These are phyloP conservation scores for Aspergillus intermedius DNA, from an alignment of 2,329 filamentous ascomycete species.

Conservation along the genomic window DNA sequence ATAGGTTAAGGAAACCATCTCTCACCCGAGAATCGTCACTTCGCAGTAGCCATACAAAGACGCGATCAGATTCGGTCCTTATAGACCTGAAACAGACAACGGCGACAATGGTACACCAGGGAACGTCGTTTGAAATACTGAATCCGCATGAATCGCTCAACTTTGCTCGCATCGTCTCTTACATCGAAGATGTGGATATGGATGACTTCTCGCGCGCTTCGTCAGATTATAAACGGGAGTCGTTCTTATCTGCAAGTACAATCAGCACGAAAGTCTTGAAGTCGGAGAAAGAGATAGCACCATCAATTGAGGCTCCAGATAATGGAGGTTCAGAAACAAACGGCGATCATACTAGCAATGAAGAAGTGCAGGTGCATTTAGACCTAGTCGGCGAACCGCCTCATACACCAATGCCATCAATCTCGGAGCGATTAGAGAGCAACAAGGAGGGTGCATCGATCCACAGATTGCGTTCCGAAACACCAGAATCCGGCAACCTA, in stretches of 20 bases:
- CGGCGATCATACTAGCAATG: background rate
- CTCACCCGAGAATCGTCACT: slow-evolving; percentile 10
- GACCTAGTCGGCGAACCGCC: slow-evolving; percentile 18
- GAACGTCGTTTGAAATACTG: slow-evolving; percentile 32
- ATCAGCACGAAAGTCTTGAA: slow-evolving; percentile 12
- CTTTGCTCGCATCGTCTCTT: slow-evolving; percentile 30
- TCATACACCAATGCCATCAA: slow-evolving; percentile 19
- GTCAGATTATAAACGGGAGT: slow-evolving; percentile 17
- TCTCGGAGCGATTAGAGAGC: slow-evolving; percentile 17
- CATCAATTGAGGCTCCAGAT: slow-evolving; percentile 4
- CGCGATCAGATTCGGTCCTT: slow-evolving; percentile 22
- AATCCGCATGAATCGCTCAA: slow-evolving; percentile 32
- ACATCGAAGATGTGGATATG: slow-evolving; percentile 30
- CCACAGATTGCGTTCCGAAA: background rate
- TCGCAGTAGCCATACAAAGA: slow-evolving; percentile 11
- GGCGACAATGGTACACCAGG: slow-evolving; percentile 27
- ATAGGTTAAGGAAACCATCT: slow-evolving; percentile 19
- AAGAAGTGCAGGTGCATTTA: slow-evolving; percentile 11
- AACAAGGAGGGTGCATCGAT: background rate
- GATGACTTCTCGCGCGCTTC: slow-evolving; percentile 18
- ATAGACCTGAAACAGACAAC: slow-evolving; percentile 18
- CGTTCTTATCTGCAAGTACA: slow-evolving; percentile 10
- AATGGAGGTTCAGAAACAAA: no score
- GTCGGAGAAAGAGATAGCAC: slow-evolving; percentile 2
- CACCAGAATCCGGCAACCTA: background rate